phyloP scores from a whole-genome alignment of 768 basidiomycete species.

The Roridomyces roridus region DNA sequence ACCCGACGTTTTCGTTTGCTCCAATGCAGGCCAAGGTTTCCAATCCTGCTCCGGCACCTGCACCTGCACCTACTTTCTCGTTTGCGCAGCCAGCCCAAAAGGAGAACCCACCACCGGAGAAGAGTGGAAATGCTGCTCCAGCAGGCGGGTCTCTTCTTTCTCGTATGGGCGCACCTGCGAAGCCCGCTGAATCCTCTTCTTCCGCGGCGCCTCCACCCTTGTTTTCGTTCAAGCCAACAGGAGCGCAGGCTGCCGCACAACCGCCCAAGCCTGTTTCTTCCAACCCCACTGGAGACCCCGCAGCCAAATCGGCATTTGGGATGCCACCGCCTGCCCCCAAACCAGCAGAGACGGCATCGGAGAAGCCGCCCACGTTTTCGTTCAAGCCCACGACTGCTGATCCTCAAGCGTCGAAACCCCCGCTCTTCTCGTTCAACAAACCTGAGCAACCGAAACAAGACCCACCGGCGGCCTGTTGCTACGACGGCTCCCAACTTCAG shows the following conservation, averaged over 20 bases:
- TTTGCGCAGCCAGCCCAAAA: slow-evolving; percentile 8
- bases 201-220: neutral
- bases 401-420: neutral
- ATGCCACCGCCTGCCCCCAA: too few relatives aligned
- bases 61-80: slow-evolving; percentile 11
- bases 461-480: neutral
- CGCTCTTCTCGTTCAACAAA: too few relatives aligned
- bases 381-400: slow-evolving; percentile 9
- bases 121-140: too few relatives aligned
- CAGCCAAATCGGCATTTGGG: too few relatives aligned
- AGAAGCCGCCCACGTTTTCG: slow-evolving; percentile 11
- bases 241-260: neutral
- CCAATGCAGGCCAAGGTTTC: slow-evolving; percentile 5
- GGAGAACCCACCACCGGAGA: slow-evolving; percentile 5
- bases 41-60: slow-evolving; percentile 5
- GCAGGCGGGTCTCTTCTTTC: slow-evolving; percentile 28
- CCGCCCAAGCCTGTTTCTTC: too few relatives aligned
- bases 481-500: slow-evolving; percentile 1
- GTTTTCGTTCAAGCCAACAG: neutral
- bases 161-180: slow-evolving; percentile 21
- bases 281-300: too few relatives aligned
- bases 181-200: slow-evolving; percentile 7
- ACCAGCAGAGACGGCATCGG: neutral
- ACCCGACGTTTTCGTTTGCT: slow-evolving; percentile 19
- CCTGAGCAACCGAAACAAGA: slow-evolving; percentile 2